Base-by-base conservation (phyloP, 1,139 yeast genomes). In the Tardiomyces digboiensis region DNA sequence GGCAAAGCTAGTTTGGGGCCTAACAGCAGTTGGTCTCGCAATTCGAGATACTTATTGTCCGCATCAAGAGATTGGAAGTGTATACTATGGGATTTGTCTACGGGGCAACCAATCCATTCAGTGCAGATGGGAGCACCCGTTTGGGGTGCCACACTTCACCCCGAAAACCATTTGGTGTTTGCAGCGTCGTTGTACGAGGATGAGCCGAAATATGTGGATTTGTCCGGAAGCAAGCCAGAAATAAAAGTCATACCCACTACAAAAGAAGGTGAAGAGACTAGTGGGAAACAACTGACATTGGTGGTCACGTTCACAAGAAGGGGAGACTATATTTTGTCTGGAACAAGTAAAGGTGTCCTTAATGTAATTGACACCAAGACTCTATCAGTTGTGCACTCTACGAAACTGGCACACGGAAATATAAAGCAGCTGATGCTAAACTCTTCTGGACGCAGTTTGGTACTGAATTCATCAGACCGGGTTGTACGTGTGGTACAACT, bases 31-130 rank as follows among this genome's bases (percentile, higher is more conserved):
- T 89, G 97, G 97, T 79, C 94, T 0, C 55, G 57, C 0, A 76
- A 82, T 58, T 95, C 95, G 0, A 64, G 86, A 22, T 86, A 75
- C 52, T 56, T 89, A 6, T 66, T 89, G 8, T 74, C 86, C 2
- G 71, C 89, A n/a, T 78, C 93, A 0, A 77, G 89, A 53, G 97
- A 91, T 59, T 88, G 95, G 94, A 73, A 72, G 46, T 75, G 83
- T 42, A 77, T 83, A 44, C 60, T 88, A 38, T 88, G 97, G 97
- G 96, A 87, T 63, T 64, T 89, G 51, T 54, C 64, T 29, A 58
- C 64, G 7, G 69, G 74, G 10, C 60, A 65, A 18, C 69, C 75
- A 19, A 60, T 71, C 16, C 64, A 75, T 48, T 66, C 66, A 12
- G 67, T 75, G 41, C 67, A 70, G 46, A 79, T 84, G 51, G 83